A percentile compares a stretch with the other conserved stretches of the same genome.
Evolutionary conservation across 2,329 filamentous ascomycete species (phyloP).

Genomic region (Penicillium sp.): DNA sequence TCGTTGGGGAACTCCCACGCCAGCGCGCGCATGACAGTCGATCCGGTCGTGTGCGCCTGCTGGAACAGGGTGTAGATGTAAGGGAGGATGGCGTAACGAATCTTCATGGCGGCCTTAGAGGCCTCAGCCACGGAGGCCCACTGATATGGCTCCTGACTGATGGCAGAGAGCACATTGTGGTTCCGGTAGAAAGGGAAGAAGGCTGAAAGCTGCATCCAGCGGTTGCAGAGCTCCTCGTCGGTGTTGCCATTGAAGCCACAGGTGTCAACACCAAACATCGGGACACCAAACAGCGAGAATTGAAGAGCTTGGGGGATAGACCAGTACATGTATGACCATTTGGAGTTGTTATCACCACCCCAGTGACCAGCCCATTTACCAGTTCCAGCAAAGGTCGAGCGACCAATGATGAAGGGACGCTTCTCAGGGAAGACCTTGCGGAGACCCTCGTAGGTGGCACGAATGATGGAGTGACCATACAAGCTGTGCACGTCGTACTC

Average conservation of each 20-base stretch:
- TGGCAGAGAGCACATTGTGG: conserved; percentile 67
- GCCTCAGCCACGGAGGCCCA: conserved; percentile 70
- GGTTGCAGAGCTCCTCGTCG: conserved; percentile 70
- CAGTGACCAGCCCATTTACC: conserved; percentile 80
- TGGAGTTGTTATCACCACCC: conserved; percentile 75
- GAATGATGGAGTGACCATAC: conserved; percentile 74
- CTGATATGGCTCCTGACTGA: conserved; percentile 70
- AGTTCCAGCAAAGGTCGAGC: conserved; percentile 77
- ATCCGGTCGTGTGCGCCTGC: conserved; percentile 65
- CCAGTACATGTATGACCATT: conserved; percentile 74
- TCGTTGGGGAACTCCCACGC: conserved; percentile 76
- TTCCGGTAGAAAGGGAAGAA: conserved; percentile 82
- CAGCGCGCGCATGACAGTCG: conserved; percentile 72
- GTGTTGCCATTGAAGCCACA: conserved; percentile 72
- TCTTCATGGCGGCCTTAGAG: conserved; percentile 67
- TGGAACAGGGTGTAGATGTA: conserved; percentile 78
- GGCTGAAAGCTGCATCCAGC: conserved; percentile 73
- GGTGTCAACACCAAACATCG: conserved; percentile 74
- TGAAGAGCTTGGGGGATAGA: conserved; percentile 77
- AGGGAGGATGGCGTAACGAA: conserved; percentile 71
- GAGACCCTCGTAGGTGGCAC: conserved; percentile 75
- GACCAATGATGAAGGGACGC: conserved; percentile 81
- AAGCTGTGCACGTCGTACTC: conserved; percentile 87
- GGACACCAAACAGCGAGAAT: conserved; percentile 74
- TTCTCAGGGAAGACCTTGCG: conserved; percentile 65